Evolutionary conservation across 2,329 filamentous ascomycete genomes (phyloP), one percentile per base, ranked within the genome.

Genomic region (Coniochaeta ligniaria): DNA sequence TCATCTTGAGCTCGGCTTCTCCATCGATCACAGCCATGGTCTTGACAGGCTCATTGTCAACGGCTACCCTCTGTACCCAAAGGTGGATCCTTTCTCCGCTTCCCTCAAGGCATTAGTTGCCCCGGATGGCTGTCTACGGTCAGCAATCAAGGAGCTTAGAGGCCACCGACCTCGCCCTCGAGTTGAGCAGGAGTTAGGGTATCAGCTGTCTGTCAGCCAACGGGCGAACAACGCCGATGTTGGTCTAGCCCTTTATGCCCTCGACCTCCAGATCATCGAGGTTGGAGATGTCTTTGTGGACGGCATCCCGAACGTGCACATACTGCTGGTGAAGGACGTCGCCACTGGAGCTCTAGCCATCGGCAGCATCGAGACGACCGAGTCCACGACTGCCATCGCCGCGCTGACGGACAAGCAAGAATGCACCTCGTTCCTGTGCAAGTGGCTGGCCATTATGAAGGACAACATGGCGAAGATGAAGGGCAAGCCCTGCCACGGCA

Each of bases 231-330:
- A 83, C 60, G 77, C 80, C 57, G 76, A 81, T 11, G 79, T 81
- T 63, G 73, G 76, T 59, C 70, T 86, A 50, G 77, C 82, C 61
- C 71, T 87, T 3, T 71, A 87, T 59, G 71, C 76, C 41, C 68
- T 89, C 61, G 77, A 83, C 63, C 73, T 89, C 41, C 78, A 84
- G 64, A 80, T 90, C 63, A 78, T 86, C 62, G 80, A 86, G 69
- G 81, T 89, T 28, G 83, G 83, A 61, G 72, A 78, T 59, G 74
- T 76, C 50, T 84, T 85, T 61, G 72, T 88, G 60, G 74, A 82
- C 52, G 78, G 74, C 26, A 75, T 87, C 26, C 80, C 83, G 41
- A 74, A 75, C 31, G 77, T 91, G 61, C 80, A 82, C 54, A 75
- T 90, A 54, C 83, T 82, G 66, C 75, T 91, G 20, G 76, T 91